A percentile compares a stretch with the other conserved stretches of the same genome.
Evolutionary conservation across 352 stramenopile species (phyloP).

Genomic region (Pythium utonaiense): DNA sequence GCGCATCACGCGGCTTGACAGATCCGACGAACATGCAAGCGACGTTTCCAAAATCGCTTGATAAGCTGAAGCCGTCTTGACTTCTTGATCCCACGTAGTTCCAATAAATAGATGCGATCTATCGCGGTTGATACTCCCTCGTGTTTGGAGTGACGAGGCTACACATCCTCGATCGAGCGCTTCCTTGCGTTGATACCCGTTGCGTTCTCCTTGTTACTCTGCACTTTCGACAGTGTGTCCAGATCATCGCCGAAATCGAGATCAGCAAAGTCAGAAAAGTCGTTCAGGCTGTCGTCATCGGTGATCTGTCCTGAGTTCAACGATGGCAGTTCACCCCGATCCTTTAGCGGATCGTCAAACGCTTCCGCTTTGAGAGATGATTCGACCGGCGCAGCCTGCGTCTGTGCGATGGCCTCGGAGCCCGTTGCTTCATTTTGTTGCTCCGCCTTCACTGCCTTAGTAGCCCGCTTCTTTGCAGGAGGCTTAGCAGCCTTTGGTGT

Average conservation of each 20-base stretch:
- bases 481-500: slow-evolving; percentile 19
- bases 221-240: slow-evolving; percentile 34
- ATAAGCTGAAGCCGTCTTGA: slow-evolving; percentile 1
- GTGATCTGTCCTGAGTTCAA: slow-evolving; percentile 17
- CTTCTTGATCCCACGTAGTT: slow-evolving; percentile 13
- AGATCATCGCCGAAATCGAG: slow-evolving; percentile 74
- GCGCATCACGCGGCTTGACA: neutral
- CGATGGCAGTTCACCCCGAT: neutral
- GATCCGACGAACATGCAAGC: neutral
- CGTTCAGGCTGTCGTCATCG: slow-evolving; percentile 63
- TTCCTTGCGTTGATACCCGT: slow-evolving; percentile 48
- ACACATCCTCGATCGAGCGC: slow-evolving; percentile 63
- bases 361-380: neutral
- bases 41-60: slow-evolving; percentile 13
- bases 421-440: neutral
- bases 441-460: neutral
- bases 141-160: slow-evolving; percentile 21
- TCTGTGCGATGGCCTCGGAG: neutral
- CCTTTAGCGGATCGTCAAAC: neutral
- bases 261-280: slow-evolving; percentile 71
- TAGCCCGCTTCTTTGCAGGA: slow-evolving; percentile 19
- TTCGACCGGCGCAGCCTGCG: neutral
- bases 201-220: slow-evolving; percentile 68
- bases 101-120: slow-evolving; percentile 32
- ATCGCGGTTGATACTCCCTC: slow-evolving; percentile 23